Base-by-base conservation (phyloP, 257 asterid species). In the Sherardia arvensis region DNA sequence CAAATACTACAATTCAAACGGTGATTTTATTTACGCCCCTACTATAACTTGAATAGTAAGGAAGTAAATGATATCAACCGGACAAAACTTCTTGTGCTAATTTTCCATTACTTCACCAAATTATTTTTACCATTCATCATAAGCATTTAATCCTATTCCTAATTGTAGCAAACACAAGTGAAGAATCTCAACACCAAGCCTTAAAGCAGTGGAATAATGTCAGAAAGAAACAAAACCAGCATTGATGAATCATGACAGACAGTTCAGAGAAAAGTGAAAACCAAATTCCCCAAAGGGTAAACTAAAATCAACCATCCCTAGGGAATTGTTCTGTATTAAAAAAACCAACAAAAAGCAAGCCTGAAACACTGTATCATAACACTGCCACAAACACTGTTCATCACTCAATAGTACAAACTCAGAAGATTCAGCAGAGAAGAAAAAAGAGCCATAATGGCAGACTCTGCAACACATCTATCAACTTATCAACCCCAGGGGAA, bases 341-440 rank as follows among this genome's bases (percentile, higher is more conserved):
- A 25, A 63, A 51, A 22, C 49, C 59, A 47, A 15, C 15, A 68
- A 14, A 59, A 20, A 55, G 48, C 29, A 38, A 43, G 28, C 55
- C 30, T 53, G 48, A 14, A 62, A 40, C 29, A 30, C 54, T 62
- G 64, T 18, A 12, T 32, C 49, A 53, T 28, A 61, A 27, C 53
- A 14, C 58, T 53, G 29, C 22, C 21, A 56, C 36, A 12, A 14
- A 11, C 38, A 43, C 51, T 43, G 15, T 4, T 29, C 25, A 53
- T 53, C 8, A 29, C 15, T 5, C 69, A 26, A 36, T 48, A 53
- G 30, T 62, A 38, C 12, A 34, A 59, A 25, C 21, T 33, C 66
- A 47, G 48, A 69, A 54, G 63, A 22, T 38, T 36, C 48, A 69
- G 73, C 5, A 54, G 8, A 53, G 63, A 36, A 40, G 48, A 4